Evolutionary conservation across 163 green algal species (phyloP), one percentile per base, ranked within the genome.

Genomic region (Trebouxiophyceae sp.): DNA sequence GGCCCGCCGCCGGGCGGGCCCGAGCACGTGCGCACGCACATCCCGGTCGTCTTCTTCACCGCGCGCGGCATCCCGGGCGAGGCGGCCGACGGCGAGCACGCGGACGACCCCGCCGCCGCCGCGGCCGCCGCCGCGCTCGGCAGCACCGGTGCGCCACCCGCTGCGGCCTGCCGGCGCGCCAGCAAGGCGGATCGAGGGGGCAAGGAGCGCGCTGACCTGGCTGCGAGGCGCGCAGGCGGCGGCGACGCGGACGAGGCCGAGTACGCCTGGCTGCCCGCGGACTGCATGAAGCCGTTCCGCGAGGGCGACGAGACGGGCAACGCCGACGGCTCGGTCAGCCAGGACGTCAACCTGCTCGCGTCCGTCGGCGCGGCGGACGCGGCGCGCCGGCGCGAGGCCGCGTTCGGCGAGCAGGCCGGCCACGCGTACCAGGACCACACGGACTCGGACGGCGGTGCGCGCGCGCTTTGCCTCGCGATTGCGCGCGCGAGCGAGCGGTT

Each of bases 21-120:
- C 12, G 34, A 68, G 32, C 61, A 74, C 1, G 83, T 91, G 39
- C 70, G 84, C 39, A 70, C 68, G 54, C 84, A 86, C 68, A 85
- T 94, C 31, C 90, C 90, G 1, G 89, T 95, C 2, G 87, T 95
- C 19, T 97, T 97, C 69, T 95, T 96, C 76, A 95, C 85, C 2
- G 68, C 83, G 26, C 74, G 78, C 20, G 90, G 90, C 58, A 89
- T 97, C 44, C 90, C 90, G 0, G 86, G 82, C 0, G 87, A 96
- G 72, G 81, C 87, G 59, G 73, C 81, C 45, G 80, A 88, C 62
- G 63, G 39, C 12, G 39, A 50, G 12, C 12, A 16, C 12, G 12
- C 39, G 19, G 39, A 16, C 12, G 12, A 12, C 39, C 39, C 39
- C 39, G 12, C 19, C 12, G 39, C 39, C 12, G 39, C 39, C 39